Conservation (phyloP, 2,329 filamentous ascomycete genomes). For the Cryphonectria radicalis region DNA sequence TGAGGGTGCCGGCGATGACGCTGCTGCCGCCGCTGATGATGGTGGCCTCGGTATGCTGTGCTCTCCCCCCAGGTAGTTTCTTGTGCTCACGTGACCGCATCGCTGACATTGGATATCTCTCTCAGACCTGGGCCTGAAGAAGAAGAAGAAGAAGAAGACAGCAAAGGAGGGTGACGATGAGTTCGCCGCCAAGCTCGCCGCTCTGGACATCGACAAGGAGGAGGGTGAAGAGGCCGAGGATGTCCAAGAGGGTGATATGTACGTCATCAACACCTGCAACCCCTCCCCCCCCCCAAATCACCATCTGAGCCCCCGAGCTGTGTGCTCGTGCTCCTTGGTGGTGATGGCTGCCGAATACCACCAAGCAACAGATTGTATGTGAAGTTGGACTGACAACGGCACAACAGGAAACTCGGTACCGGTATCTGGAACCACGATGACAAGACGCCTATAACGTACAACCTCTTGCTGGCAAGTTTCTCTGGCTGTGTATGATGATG, state of each 20-base stretch:
- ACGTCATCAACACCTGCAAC: slow-evolving; percentile 48
- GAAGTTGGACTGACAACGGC: slow-evolving; percentile 5
- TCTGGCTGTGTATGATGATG: neutral
- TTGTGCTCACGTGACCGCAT: neutral
- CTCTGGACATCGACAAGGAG: slow-evolving; percentile 63
- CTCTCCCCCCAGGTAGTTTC: neutral
- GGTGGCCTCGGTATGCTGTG: slow-evolving; percentile 33
- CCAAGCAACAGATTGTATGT: neutral
- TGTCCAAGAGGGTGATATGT: slow-evolving; percentile 75
- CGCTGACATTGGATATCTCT: slow-evolving; percentile 41
- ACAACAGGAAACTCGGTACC: slow-evolving; percentile 60
- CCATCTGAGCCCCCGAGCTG: neutral
- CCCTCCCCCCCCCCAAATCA: too few species aligned
- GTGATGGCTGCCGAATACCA: neutral
- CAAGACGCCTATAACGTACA: slow-evolving; percentile 79
- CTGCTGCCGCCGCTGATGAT: slow-evolving; percentile 45
- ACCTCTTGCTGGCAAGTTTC: slow-evolving; percentile 68
- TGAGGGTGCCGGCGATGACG: slow-evolving; percentile 56
- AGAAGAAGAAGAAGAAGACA: slow-evolving; percentile 83
- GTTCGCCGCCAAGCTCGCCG: slow-evolving; percentile 64
- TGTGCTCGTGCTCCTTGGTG: neutral
- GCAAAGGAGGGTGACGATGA: slow-evolving; percentile 58
- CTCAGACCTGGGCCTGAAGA: slow-evolving; percentile 57
- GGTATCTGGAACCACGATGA: slow-evolving; percentile 89
- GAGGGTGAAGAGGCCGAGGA: slow-evolving; percentile 60